A percentile compares a stretch with the other conserved stretches of the same genome.
Conservation (phyloP, 2,329 filamentous ascomycete genomes). For the Aaosphaeria arxii region DNA sequence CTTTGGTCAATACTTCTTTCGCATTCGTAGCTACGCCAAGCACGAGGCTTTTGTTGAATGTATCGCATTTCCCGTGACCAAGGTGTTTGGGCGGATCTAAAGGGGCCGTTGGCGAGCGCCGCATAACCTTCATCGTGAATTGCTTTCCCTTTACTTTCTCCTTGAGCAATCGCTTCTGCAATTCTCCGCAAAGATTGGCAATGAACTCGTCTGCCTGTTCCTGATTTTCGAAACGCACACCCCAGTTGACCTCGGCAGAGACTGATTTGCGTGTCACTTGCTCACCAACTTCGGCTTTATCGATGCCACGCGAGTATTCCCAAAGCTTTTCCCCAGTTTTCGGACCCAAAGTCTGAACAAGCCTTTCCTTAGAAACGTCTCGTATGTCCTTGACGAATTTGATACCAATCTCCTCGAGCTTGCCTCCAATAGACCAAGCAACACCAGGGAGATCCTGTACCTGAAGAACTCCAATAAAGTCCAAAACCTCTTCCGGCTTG, state of each 20-base stretch:
- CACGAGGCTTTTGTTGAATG: conserved; percentile 80
- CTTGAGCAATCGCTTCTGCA: conserved; percentile 75
- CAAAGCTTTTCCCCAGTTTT: conserved; percentile 91
- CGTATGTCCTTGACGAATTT: conserved; percentile 81
- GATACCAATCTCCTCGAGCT: conserved; percentile 82
- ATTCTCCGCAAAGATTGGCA: conserved; percentile 76
- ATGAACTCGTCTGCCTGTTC: conserved; percentile 94
- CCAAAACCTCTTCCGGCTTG: conserved; percentile 73
- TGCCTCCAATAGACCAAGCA: conserved; percentile 83
- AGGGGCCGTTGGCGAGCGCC: conserved; percentile 78
- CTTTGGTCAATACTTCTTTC: conserved; percentile 68
- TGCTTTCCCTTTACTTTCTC: conserved; percentile 85
- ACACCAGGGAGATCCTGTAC: conserved; percentile 86
- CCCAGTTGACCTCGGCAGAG: conserved; percentile 97
- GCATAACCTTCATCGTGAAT: conserved; percentile 93
- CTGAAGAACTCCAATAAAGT: conserved; percentile 72
- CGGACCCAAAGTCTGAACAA: conserved; percentile 73
- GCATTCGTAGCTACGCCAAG: conserved; percentile 84
- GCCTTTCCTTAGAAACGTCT: conserved; percentile 69
- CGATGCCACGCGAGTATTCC: conserved; percentile 87
- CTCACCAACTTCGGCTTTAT: conserved; percentile 80
- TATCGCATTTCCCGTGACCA: conserved; percentile 92
- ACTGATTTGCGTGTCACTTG: conserved; percentile 87
- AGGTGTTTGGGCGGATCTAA: conserved; percentile 90
- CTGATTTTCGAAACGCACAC: conserved; percentile 89